Conservation (phyloP, 2,329 filamentous ascomycete genomes). For the Arthrobotrys musiformis region DNA sequence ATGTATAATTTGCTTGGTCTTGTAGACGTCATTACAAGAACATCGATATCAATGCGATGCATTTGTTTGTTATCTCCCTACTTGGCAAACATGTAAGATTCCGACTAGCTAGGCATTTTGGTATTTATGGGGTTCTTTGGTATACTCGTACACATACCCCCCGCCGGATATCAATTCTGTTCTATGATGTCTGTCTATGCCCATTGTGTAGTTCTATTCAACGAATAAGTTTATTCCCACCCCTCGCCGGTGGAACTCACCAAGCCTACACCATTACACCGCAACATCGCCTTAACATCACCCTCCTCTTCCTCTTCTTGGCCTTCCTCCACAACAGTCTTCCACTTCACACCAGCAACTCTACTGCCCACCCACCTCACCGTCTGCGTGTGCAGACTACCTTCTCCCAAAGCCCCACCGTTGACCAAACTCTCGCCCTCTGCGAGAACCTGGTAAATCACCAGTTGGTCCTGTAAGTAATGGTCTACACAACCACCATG, state of each 20-base stretch:
- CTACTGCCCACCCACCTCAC: conserved; percentile 70
- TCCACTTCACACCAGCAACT: conserved; percentile 61
- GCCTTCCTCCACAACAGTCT: conserved; percentile 7
- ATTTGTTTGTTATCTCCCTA: no score
- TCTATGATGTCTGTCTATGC: no score
- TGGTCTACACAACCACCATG: conserved; percentile 68
- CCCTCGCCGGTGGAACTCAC: conserved; percentile 44
- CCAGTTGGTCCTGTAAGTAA: conserved; percentile 71
- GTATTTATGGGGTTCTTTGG: no score
- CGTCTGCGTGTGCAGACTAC: conserved; percentile 68
- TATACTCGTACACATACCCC: no score
- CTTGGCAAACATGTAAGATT: no score
- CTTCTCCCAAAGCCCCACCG: conserved; percentile 59
- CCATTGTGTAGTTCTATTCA: no score
- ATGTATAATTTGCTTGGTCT: no score
- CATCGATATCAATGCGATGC: no score
- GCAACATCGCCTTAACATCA: conserved; percentile 12
- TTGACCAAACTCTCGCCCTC: conserved; percentile 66
- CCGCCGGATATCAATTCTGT: no score
- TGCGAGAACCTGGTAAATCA: conserved; percentile 71
- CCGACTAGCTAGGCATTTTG: no score
- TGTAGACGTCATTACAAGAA: no score
- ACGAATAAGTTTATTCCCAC: conserved; percentile 36
- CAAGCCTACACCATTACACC: conserved; percentile 38
- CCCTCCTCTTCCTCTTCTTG: background rate